A percentile compares a stretch with the other conserved stretches of the same genome.
These are phyloP conservation scores for Madurella mycetomatis DNA, from an alignment of 2,329 filamentous ascomycete species.

Conservation along the genomic window DNA sequence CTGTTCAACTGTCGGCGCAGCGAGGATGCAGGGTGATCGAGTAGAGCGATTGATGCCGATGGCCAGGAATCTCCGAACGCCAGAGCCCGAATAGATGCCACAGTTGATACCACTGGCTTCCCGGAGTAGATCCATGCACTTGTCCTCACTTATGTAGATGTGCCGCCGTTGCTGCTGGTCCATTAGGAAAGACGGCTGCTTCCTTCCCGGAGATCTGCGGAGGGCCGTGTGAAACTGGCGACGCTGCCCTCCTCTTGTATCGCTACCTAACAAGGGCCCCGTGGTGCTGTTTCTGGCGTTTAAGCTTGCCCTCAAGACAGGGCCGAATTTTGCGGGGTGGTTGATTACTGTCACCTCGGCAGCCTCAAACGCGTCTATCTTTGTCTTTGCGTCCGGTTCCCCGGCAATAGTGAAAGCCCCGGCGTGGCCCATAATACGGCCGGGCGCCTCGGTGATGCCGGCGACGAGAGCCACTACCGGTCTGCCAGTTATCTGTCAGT, in stretches of 20 bases:
- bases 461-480: constrained; percentile 70
- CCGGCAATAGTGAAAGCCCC: constrained; percentile 67
- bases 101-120: constrained; percentile 42
- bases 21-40: constrained; percentile 59
- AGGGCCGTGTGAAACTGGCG: constrained; percentile 43
- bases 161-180: constrained; percentile 39
- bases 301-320: constrained; percentile 60
- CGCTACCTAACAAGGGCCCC: not conserved
- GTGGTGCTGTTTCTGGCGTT: constrained; percentile 26
- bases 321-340: constrained; percentile 71
- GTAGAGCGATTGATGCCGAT: constrained; percentile 62
- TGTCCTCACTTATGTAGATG: constrained; percentile 51
- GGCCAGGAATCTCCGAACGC: constrained; percentile 49
- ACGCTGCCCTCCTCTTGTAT: constrained; percentile 3
- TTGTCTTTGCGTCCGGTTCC: constrained; percentile 60
- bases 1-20: constrained; percentile 46
- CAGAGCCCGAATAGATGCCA: constrained; percentile 32
- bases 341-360: constrained; percentile 67
- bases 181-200: not conserved
- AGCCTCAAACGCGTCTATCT: constrained; percentile 60
- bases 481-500: constrained; percentile 33
- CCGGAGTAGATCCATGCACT: constrained; percentile 53
- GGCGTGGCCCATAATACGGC: constrained; percentile 73
- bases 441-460: constrained; percentile 58
- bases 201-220: constrained; percentile 21